Conservation (phyloP, 495 filamentous ascomycete genomes). For the Parathielavia hyrcaniae region DNA sequence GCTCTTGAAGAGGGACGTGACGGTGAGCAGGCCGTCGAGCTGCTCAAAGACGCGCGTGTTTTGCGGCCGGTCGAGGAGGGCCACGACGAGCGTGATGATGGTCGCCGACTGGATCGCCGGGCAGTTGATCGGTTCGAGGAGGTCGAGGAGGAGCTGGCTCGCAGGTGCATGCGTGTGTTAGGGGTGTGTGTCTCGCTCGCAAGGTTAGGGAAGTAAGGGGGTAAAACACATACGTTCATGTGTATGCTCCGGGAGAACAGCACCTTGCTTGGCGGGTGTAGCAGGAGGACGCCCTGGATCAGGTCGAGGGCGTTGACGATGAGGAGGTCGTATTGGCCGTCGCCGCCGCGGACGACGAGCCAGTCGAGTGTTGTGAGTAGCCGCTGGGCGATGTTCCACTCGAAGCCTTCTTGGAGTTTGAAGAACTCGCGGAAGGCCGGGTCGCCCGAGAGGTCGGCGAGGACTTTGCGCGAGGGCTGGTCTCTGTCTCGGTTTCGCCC, state of each 20-base stretch:
- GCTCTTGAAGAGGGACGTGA: constrained; percentile 89
- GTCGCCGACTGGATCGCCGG: constrained; percentile 86
- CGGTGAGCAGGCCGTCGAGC: constrained; percentile 85
- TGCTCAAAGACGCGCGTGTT: constrained; percentile 89
- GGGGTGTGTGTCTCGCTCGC: too few species aligned
- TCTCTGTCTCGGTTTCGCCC: constrained; percentile 10
- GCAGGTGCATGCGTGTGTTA: not conserved
- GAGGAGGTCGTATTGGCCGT: constrained; percentile 79
- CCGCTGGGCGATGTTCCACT: constrained; percentile 92
- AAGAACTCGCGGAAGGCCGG: constrained; percentile 95
- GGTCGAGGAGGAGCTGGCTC: constrained; percentile 74
- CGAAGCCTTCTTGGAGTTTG: constrained; percentile 91
- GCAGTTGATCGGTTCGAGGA: constrained; percentile 87
- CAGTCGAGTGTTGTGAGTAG: constrained; percentile 82
- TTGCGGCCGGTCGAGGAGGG: constrained; percentile 70
- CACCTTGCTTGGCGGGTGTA: constrained; percentile 85
- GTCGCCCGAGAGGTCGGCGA: constrained; percentile 68
- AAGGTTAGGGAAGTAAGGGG: not conserved
- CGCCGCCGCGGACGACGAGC: constrained; percentile 70
- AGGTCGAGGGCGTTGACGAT: constrained; percentile 84
- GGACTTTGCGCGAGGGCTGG: constrained; percentile 48
- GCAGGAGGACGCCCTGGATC: constrained; percentile 81
- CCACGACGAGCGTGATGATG: constrained; percentile 81
- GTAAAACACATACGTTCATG: constrained; percentile 65
- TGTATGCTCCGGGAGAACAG: constrained; percentile 85